Evolutionary conservation across 306 rosid species (phyloP).

Genomic region (Herpetospermum pedunculosum): DNA sequence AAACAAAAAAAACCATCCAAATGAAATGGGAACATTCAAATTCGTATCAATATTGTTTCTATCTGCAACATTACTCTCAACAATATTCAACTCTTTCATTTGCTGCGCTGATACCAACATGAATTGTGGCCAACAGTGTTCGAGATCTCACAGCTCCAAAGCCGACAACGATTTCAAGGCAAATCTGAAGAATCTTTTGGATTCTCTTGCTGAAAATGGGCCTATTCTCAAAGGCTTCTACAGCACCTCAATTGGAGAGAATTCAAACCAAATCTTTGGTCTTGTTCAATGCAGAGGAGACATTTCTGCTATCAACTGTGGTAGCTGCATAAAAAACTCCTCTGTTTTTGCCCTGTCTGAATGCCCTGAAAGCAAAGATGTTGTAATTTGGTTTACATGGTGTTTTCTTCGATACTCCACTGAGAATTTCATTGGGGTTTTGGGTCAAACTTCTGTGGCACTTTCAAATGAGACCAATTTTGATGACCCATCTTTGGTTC

Average conservation of each 20-base stretch:
- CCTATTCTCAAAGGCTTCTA: constrained; percentile 31
- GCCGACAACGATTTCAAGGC: constrained; percentile 21
- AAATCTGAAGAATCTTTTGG: constrained; percentile 24
- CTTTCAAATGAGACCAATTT: constrained; percentile 31
- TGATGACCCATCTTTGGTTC: constrained; percentile 29
- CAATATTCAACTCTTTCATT: not conserved
- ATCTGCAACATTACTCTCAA: not conserved
- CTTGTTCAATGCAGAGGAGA: constrained; percentile 40
- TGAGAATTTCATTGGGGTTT: constrained; percentile 22
- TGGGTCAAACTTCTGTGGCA: constrained; percentile 22
- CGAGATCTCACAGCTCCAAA: constrained; percentile 19
- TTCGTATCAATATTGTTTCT: constrained; percentile 7
- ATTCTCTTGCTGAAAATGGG: constrained; percentile 25
- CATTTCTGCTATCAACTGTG: constrained; percentile 24
- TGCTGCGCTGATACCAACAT: constrained; percentile 23
- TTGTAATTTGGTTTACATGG: constrained; percentile 34
- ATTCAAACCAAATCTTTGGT: constrained; percentile 27
- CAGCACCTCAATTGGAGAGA: constrained; percentile 21
- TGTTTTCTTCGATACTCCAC: constrained; percentile 40
- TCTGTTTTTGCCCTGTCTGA: constrained; percentile 15
- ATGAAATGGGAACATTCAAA: constrained; percentile 25
- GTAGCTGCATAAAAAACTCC: constrained; percentile 25
- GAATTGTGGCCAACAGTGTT: constrained; percentile 13
- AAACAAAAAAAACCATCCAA: not conserved
- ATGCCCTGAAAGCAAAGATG: constrained; percentile 31